Base-by-base conservation (phyloP, 2,329 filamentous ascomycete genomes). In the Parasarocladium wereldwijsianum region DNA sequence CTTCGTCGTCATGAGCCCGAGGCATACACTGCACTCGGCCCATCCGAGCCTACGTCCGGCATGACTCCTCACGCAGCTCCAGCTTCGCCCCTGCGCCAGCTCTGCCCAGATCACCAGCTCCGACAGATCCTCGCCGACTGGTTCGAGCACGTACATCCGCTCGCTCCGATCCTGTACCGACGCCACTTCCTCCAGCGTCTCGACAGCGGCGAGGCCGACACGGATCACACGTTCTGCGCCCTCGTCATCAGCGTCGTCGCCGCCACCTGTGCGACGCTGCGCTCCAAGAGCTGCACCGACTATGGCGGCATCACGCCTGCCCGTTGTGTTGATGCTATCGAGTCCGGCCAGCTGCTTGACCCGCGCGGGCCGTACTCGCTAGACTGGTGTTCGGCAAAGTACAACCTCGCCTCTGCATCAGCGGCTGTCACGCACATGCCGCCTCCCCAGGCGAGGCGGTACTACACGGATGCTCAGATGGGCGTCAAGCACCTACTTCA, bases 381-480 rank as follows among this genome's bases (percentile, higher is more conserved):
- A 1, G 50, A 55, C 26, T 53, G 49, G 38, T 52, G 50, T 34
- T 43, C 51, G 12, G 44, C 50, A 14, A 46, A 50, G 39, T 55
- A 55, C 30, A 51, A 55, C 20, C 32, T 55, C 4, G 44, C 46
- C 3, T 41, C 34, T 2, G 42, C 51, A 1, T 34, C 44, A 6
- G 17, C 19, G 6, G 31, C 39, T 18, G 24, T 41, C 21, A 24
- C 34, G 18, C 37, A 38, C 4, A 14, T 35, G 3, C 32, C 31
- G 4, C 34, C 40, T 24, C 24, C 17, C 5, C 27, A 24, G 16
- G 24, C 25, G 6, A 40, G 36, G 14, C 32, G 33, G 3, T 21
- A 24, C 13, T 18, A 40, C 6, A 34, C 27, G 24, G 29, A 36
- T 6, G 22, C 32, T 13, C 31, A 30, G 27, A 17, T 25, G 6